A percentile compares a stretch with the other conserved stretches of the same genome.
Evolutionary conservation across 371 early-diverging fungal species (phyloP).

Genomic region (Mucor sp.): DNA sequence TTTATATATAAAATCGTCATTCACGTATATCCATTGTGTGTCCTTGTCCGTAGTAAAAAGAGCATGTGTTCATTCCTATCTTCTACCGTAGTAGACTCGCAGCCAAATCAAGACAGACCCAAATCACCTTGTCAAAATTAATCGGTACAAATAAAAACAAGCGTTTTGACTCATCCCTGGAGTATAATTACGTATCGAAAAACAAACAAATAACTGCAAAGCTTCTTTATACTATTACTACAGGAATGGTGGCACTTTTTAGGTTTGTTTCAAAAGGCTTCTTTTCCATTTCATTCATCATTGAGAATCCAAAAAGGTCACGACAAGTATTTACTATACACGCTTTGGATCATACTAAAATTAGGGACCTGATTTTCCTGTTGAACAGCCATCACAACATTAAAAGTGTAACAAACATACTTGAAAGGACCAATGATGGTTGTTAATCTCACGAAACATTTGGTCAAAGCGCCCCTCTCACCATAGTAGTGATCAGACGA

Average conservation of each 20-base stretch:
- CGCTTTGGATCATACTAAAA: neutral
- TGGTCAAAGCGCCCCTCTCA: neutral
- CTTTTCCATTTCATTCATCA: no score
- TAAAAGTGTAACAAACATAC: neutral
- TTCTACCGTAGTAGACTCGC: neutral
- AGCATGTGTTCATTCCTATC: neutral
- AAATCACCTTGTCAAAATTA: neutral
- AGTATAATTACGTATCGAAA: neutral
- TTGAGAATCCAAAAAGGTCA: neutral
- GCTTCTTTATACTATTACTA: no score
- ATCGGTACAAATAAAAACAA: neutral
- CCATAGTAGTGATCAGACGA: neutral
- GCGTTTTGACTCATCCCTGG: neutral
- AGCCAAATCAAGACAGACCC: neutral
- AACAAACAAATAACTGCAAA: neutral
- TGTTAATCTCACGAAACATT: neutral
- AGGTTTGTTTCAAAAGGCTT: neutral
- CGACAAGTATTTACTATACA: neutral
- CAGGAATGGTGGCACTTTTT: neutral
- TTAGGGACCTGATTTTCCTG: neutral
- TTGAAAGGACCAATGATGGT: neutral
- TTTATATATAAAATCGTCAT: neutral
- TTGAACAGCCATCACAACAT: neutral
- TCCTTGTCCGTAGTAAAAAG: neutral
- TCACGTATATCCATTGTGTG: neutral